A percentile compares a stretch with the other conserved stretches of the same genome.
Conservation (phyloP, 1,284 basidiomycete species). For the Xerocomus minutiporus region DNA sequence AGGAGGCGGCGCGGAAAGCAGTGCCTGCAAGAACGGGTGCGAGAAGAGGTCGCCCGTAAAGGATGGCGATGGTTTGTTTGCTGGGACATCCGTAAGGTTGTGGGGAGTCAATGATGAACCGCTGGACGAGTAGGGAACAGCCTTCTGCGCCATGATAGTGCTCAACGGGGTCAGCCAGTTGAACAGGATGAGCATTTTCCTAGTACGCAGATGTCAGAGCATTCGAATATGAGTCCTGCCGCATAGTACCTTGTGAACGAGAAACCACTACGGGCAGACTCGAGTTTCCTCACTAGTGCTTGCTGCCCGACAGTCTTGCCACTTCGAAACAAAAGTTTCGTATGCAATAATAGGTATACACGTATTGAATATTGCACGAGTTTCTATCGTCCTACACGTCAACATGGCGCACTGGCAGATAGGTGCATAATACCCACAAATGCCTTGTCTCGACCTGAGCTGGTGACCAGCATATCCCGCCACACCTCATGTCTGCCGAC, state of each 20-base stretch:
- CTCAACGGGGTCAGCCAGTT: conserved; percentile 76
- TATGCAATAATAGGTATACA: conserved; percentile 68
- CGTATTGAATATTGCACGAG: conserved; percentile 75
- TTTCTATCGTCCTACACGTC: conserved; percentile 50
- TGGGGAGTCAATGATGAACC: conserved; percentile 25
- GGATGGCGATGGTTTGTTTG: conserved; percentile 13
- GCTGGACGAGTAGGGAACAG: conserved; percentile 49
- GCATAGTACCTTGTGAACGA: conserved; percentile 60
- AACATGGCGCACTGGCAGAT: conserved; percentile 1
- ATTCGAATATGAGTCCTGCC: neutral
- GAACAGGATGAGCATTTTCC: conserved; percentile 74
- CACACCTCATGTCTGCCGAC: conserved; percentile 63
- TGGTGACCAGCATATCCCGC: conserved; percentile 71
- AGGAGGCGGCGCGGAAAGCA: conserved; percentile 76
- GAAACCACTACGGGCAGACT: conserved; percentile 57
- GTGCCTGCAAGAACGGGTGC: conserved; percentile 59
- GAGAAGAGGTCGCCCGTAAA: conserved; percentile 25
- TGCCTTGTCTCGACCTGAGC: conserved; percentile 73
- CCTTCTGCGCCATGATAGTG: conserved; percentile 58
- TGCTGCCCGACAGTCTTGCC: conserved; percentile 44
- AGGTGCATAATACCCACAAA: conserved; percentile 51
- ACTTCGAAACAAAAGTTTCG: conserved; percentile 45
- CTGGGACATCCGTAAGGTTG: conserved; percentile 18
- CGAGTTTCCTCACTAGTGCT: conserved; percentile 54
- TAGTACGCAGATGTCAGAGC: conserved; percentile 30